phyloP scores from a whole-genome alignment of 164 flowering plant species.

The Annona cherimola region DNA sequence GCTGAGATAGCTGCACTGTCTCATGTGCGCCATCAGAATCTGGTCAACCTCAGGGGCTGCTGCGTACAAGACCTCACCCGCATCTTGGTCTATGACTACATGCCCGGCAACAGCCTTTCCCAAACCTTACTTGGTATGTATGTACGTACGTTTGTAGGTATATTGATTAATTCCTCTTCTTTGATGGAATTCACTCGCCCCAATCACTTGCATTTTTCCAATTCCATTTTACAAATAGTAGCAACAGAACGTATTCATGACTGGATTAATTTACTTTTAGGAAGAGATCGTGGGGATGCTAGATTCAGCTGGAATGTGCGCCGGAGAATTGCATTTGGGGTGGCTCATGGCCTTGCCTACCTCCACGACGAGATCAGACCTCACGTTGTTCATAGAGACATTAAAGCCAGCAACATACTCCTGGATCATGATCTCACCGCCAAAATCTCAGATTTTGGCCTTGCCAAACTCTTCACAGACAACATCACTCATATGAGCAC shows the following conservation, averaged over 20 bases:
- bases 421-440: slow-evolving; percentile 73
- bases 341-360: slow-evolving; percentile 82
- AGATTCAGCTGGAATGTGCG: slow-evolving; percentile 70
- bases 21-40: slow-evolving; percentile 62
- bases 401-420: slow-evolving; percentile 95
- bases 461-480: slow-evolving; percentile 81
- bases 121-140: slow-evolving; percentile 67
- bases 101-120: slow-evolving; percentile 79
- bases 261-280: too few relatives aligned
- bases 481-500: slow-evolving; percentile 89
- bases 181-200: neutral
- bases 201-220: neutral
- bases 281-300: slow-evolving; percentile 31
- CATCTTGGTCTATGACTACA: slow-evolving; percentile 75
- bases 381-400: slow-evolving; percentile 77
- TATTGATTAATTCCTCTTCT: neutral
- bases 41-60: slow-evolving; percentile 76
- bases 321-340: slow-evolving; percentile 52
- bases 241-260: neutral
- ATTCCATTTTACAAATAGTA: neutral
- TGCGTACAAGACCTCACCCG: slow-evolving; percentile 70
- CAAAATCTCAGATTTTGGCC: slow-evolving; percentile 91
- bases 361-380: slow-evolving; percentile 94
- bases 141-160: neutral
- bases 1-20: slow-evolving; percentile 76